These are phyloP conservation scores for Cocos nucifera DNA, from an alignment of 176 grass and related monocot genomes.

Conservation along the genomic window DNA sequence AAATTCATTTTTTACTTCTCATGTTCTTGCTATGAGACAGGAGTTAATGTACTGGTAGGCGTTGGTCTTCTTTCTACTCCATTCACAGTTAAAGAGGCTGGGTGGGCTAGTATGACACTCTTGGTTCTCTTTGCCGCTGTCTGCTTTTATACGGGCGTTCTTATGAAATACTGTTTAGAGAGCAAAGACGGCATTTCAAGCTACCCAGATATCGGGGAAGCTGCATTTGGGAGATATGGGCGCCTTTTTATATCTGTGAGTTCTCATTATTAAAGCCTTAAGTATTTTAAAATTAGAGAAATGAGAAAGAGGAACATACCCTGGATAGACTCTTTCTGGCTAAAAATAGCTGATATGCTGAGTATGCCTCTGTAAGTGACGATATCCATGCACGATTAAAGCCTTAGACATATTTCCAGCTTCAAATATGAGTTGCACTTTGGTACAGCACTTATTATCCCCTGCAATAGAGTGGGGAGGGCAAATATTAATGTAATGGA, in stretches of 20 bases:
- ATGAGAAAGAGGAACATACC: background rate
- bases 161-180: slow-evolving; percentile 83
- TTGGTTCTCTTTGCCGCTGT: slow-evolving; percentile 43
- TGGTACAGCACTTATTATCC: too few relatives aligned
- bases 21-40: slow-evolving; percentile 25
- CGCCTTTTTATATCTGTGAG: slow-evolving; percentile 75
- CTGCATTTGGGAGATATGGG: slow-evolving; percentile 81
- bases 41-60: slow-evolving; percentile 79
- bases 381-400: too few relatives aligned
- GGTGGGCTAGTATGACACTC: slow-evolving; percentile 65
- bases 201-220: slow-evolving; percentile 95
- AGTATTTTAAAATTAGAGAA: background rate
- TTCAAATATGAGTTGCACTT: too few relatives aligned
- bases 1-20: background rate
- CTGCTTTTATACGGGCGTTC: slow-evolving; percentile 80
- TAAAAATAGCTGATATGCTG: too few relatives aligned
- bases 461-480: too few relatives aligned
- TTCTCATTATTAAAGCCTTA: slow-evolving; percentile 13
- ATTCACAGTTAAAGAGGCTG: slow-evolving; percentile 71
- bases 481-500: too few relatives aligned
- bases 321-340: background rate
- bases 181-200: slow-evolving; percentile 76
- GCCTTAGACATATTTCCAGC: too few relatives aligned
- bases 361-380: too few relatives aligned
- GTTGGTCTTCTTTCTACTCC: slow-evolving; percentile 88